These are phyloP conservation scores for Colletotrichum sp. DNA, from an alignment of 2,329 filamentous ascomycete genomes.

Conservation along the genomic window DNA sequence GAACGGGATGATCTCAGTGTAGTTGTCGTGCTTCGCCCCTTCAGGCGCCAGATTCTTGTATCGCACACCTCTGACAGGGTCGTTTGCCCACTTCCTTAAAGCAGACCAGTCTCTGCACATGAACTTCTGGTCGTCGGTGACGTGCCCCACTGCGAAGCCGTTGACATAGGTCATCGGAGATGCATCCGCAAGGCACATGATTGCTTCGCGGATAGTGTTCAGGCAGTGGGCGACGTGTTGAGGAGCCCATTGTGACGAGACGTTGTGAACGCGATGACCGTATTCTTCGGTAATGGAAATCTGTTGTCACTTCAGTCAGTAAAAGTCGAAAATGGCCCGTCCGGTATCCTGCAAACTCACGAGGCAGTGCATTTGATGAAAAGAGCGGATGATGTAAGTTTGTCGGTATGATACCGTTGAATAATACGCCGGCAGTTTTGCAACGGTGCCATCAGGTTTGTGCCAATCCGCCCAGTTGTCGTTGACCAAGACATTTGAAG, in stretches of 20 bases:
- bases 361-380: conserved; percentile 13
- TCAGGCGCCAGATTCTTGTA: not conserved
- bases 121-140: conserved; percentile 9
- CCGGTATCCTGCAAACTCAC: not conserved
- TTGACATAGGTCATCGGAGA: conserved; percentile 12
- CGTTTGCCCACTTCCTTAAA: not conserved
- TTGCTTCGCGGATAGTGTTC: not conserved
- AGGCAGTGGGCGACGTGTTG: conserved; percentile 3
- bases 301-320: not conserved
- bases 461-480: conserved; percentile 7
- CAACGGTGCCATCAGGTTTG: not conserved
- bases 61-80: not conserved
- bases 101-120: conserved; percentile 9
- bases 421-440: conserved; percentile 1
- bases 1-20: conserved; percentile 6
- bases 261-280: not conserved
- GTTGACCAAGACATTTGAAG: conserved; percentile 1
- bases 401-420: conserved; percentile 3
- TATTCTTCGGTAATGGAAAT: conserved; percentile 12
- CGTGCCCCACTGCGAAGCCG: not conserved
- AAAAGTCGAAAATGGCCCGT: too few relatives aligned
- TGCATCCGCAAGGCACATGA: conserved; percentile 4
- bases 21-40: not conserved
- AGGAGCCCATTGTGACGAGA: conserved; percentile 2
- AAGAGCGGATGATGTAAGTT: conserved; percentile 7